Evolutionary conservation across 306 rosid species (phyloP).

Genomic region (Biancaea sappan): DNA sequence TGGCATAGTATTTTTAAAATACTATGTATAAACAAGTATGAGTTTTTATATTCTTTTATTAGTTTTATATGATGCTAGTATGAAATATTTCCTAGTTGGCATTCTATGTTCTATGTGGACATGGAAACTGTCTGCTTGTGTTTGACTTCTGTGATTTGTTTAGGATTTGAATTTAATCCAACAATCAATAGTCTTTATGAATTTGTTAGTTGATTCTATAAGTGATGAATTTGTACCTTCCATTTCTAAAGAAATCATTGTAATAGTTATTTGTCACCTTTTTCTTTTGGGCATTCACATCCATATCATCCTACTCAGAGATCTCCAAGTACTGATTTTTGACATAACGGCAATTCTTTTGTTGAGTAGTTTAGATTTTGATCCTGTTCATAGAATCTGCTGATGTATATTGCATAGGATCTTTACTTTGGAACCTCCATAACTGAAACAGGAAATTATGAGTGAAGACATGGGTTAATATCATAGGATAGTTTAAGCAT

Average conservation of each 20-base stretch:
- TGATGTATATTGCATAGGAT: background rate
- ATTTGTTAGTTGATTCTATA: background rate
- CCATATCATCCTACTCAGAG: background rate
- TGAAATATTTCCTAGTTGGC: background rate
- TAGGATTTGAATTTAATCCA: background rate
- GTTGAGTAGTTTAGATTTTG: background rate
- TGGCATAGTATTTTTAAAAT: background rate
- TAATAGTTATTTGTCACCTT: background rate
- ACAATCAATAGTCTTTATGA: background rate
- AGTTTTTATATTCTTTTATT: background rate
- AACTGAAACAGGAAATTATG: background rate
- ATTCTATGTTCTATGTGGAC: background rate
- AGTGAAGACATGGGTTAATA: background rate
- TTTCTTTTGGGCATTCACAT: background rate
- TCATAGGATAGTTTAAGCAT: background rate
- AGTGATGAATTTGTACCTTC: background rate
- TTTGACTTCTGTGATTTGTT: background rate
- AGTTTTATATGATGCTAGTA: background rate
- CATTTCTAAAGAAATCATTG: background rate
- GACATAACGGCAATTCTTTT: background rate
- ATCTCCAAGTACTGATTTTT: background rate
- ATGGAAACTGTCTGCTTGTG: slow-evolving; percentile 13
- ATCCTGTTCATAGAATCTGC: background rate
- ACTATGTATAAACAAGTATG: background rate
- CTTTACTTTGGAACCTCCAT: background rate